Evolutionary conservation across 805 yeast species (phyloP).

Genomic region (Hanseniaspora occidentalis): DNA sequence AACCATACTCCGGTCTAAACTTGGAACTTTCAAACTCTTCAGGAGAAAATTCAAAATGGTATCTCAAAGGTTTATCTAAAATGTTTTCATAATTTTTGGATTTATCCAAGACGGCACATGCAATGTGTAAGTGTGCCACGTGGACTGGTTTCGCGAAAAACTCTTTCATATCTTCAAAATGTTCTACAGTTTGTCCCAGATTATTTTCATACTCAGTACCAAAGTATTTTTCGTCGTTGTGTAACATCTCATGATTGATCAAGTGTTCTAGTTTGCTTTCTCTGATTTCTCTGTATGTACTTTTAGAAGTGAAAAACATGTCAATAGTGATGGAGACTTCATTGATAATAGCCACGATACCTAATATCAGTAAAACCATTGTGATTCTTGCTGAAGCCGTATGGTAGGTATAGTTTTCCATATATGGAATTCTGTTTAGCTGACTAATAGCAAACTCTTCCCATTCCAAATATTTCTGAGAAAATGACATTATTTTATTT

Average conservation of each 20-base stretch:
- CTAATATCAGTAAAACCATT: slow-evolving; percentile 19
- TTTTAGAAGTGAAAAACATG: slow-evolving; percentile 22
- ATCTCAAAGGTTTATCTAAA: slow-evolving; percentile 31
- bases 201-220: slow-evolving; percentile 21
- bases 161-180: slow-evolving; percentile 36
- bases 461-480: slow-evolving; percentile 12
- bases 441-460: slow-evolving; percentile 13
- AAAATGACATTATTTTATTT: slow-evolving; percentile 2
- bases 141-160: slow-evolving; percentile 66
- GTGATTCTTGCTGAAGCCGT: slow-evolving; percentile 24
- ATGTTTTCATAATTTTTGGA: slow-evolving; percentile 12
- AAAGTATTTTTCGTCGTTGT: slow-evolving; percentile 21
- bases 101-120: slow-evolving; percentile 29
- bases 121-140: slow-evolving; percentile 59
- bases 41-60: slow-evolving; percentile 70
- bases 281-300: slow-evolving; percentile 22
- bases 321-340: slow-evolving; percentile 23
- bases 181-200: slow-evolving; percentile 21
- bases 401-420: slow-evolving; percentile 15
- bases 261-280: slow-evolving; percentile 19
- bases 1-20: slow-evolving; percentile 57
- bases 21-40: slow-evolving; percentile 48
- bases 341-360: slow-evolving; percentile 22
- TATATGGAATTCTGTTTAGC: slow-evolving; percentile 8
- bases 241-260: slow-evolving; percentile 19